Base-by-base conservation (phyloP, 139 green algal genomes). In the Tetratostichococcus sp. region DNA sequence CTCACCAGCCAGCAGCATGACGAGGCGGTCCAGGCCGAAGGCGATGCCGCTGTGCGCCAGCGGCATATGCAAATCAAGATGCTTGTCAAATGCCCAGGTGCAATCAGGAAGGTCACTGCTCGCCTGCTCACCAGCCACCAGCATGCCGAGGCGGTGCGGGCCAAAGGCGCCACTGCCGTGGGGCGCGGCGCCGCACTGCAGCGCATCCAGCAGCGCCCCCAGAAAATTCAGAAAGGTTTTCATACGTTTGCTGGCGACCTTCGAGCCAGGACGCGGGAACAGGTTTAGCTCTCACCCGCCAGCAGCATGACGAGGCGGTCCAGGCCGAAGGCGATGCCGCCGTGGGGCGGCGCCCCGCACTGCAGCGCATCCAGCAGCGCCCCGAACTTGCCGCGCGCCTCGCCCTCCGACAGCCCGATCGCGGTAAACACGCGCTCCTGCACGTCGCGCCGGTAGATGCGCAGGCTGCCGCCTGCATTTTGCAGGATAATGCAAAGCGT, bases 291-390 rank as follows among this genome's bases (percentile, higher is more conserved):
- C 39, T 26, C 19, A 62, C 50, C 57, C 6, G 90, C 86, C 78
- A 98, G 81, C 78, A 98, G 86, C 95, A 98, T 98, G 28, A 89
- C 91, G 65, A 98, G 85, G 31, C 95, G 82, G 83, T 99, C 95
- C 58, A 99, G 69, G 4, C 95, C 95, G 59, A 97, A 92, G 0
- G 95, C 96, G 26, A 99, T 87, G 69, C 93, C 92, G 17, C 90
- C 96, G 75, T 99, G 96, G 0, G 96, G 96, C 0, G 96, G 96
- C 14, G 96, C 96, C 1, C 96, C 93, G 32, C 86, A 75, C 33
- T 95, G 84, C 31, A 96, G 88, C 70, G 78, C 85, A 62, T 96
- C 89, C 35, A 98, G 76, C 43, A 97, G 78, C 77, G 92, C 94
- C 11, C 91, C 91, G 83, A 98, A 97, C 78, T 97, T 93, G 34